Evolutionary conservation across 2,329 filamentous ascomycete genomes (phyloP).

Genomic region (Fusarium bactridioides): DNA sequence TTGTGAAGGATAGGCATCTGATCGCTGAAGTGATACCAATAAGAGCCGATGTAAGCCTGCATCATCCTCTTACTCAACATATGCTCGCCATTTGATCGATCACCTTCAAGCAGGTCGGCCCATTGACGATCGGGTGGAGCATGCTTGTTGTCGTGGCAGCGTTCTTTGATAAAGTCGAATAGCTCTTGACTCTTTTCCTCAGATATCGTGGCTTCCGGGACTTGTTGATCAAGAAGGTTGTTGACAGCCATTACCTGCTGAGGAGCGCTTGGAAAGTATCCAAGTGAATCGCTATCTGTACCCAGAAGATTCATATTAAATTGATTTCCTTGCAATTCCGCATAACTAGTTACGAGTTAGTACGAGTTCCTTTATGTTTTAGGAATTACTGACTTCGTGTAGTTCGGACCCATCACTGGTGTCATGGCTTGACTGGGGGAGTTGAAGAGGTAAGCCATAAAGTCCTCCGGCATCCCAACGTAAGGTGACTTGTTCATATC

Average conservation of each 20-base stretch:
- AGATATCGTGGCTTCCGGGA: slow-evolving; percentile 81
- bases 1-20: slow-evolving; percentile 95
- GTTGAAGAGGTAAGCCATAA: slow-evolving; percentile 85
- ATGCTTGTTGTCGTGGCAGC: slow-evolving; percentile 83
- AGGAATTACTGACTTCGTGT: slow-evolving; percentile 55
- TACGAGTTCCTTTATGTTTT: not conserved
- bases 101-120: slow-evolving; percentile 79
- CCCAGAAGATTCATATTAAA: slow-evolving; percentile 57
- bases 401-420: slow-evolving; percentile 55
- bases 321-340: slow-evolving; percentile 56
- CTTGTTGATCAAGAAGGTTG: slow-evolving; percentile 80
- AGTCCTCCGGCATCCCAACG: slow-evolving; percentile 83
- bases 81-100: slow-evolving; percentile 70
- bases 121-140: slow-evolving; percentile 77
- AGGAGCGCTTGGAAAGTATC: slow-evolving; percentile 66
- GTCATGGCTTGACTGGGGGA: slow-evolving; percentile 47
- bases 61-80: slow-evolving; percentile 91
- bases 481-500: slow-evolving; percentile 85
- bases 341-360: slow-evolving; percentile 55
- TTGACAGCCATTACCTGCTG: slow-evolving; percentile 91
- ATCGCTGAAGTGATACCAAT: slow-evolving; percentile 94
- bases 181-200: slow-evolving; percentile 88
- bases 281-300: slow-evolving; percentile 56
- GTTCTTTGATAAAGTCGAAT: slow-evolving; percentile 79
- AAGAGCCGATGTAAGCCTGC: slow-evolving; percentile 91